Evolutionary conservation across 1,284 basidiomycete genomes (phyloP).

Genomic region (Singerocomus inundabilis): DNA sequence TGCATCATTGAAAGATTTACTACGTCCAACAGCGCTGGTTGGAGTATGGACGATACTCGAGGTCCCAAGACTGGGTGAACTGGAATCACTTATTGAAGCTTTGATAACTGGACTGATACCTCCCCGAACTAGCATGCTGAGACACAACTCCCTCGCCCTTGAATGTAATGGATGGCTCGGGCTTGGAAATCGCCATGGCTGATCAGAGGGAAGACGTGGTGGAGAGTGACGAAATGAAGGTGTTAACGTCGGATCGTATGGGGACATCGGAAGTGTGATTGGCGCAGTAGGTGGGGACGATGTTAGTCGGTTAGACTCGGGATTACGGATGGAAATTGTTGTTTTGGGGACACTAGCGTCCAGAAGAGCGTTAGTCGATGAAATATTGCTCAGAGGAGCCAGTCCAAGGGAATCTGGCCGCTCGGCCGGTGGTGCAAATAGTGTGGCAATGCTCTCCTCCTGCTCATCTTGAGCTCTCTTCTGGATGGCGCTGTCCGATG

Average conservation of each 20-base stretch:
- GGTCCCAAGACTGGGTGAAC: slow-evolving; percentile 32
- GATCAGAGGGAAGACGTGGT: slow-evolving; percentile 63
- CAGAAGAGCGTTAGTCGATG: not conserved
- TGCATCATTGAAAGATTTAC: slow-evolving; percentile 30
- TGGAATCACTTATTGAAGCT: slow-evolving; percentile 24
- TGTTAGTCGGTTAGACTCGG: slow-evolving; percentile 9
- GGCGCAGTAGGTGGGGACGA: slow-evolving; percentile 21
- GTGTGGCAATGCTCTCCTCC: slow-evolving; percentile 5
- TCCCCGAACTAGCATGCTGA: slow-evolving; percentile 53
- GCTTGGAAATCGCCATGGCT: slow-evolving; percentile 74
- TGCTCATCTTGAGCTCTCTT: slow-evolving; percentile 13
- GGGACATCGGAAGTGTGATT: slow-evolving; percentile 54
- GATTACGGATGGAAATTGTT: not conserved
- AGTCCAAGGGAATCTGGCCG: slow-evolving; percentile 17
- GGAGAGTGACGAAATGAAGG: slow-evolving; percentile 75
- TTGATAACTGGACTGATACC: slow-evolving; percentile 42
- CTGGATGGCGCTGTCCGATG: slow-evolving; percentile 15
- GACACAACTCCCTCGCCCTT: slow-evolving; percentile 57
- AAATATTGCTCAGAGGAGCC: slow-evolving; percentile 8
- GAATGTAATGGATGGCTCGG: slow-evolving; percentile 69
- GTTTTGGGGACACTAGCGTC: slow-evolving; percentile 5
- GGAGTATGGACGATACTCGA: slow-evolving; percentile 32
- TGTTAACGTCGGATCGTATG: slow-evolving; percentile 68
- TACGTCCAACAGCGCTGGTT: slow-evolving; percentile 25
- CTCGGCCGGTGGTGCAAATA: slow-evolving; percentile 13